These are phyloP conservation scores for Fraxinus cuspidata DNA, from an alignment of 257 asterid genomes.

Conservation along the genomic window DNA sequence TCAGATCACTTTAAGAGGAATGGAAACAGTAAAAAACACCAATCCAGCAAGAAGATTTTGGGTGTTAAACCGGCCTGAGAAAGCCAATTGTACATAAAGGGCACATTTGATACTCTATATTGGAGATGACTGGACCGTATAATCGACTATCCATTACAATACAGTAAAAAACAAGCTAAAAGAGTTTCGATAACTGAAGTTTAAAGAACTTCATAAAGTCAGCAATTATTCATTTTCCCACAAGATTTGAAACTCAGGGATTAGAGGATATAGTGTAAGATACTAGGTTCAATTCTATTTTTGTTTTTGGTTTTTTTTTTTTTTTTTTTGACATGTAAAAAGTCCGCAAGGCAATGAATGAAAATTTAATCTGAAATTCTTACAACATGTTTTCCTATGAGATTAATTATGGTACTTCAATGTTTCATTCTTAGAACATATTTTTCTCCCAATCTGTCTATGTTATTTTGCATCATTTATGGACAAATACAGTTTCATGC, in stretches of 20 bases:
- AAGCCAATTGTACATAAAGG: conserved; percentile 36
- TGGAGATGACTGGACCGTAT: neutral
- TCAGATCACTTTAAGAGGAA: neutral
- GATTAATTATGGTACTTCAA: neutral
- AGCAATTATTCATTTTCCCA: conserved; percentile 23
- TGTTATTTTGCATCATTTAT: neutral
- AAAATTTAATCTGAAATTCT: conserved; percentile 25
- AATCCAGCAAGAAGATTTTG: conserved; percentile 42
- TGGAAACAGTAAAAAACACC: neutral
- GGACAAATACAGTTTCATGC: neutral
- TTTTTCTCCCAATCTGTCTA: neutral
- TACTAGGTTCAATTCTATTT: conserved; percentile 19
- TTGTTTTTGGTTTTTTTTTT: neutral
- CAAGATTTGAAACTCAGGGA: conserved; percentile 29
- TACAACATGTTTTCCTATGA: neutral
- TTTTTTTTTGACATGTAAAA: conserved; percentile 31
- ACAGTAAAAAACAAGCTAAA: neutral
- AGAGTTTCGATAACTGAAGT: conserved; percentile 26
- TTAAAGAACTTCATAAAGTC: conserved; percentile 7
- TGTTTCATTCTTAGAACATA: neutral
- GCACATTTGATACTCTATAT: neutral
- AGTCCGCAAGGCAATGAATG: conserved; percentile 65
- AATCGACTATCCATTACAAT: neutral
- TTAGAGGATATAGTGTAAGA: conserved; percentile 7
- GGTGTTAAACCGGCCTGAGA: conserved; percentile 22